Evolutionary conservation across 2,329 filamentous ascomycete genomes (phyloP), one percentile per base, ranked within the genome.

Genomic region (Sphaerulina populicola): DNA sequence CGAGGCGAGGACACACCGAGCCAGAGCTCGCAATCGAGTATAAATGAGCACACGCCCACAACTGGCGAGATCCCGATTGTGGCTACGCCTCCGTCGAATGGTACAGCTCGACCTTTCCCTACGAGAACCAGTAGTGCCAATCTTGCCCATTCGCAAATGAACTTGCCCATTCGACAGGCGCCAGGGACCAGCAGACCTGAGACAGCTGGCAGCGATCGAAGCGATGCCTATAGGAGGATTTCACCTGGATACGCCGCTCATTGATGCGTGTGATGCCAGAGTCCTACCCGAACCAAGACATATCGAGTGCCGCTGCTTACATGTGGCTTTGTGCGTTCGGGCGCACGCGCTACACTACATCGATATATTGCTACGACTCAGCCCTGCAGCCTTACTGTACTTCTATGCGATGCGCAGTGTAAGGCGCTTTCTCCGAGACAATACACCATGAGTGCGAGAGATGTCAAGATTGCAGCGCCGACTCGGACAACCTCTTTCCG

Each of bases 141-240:
- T 35, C 47, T 57, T 36, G 59, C 68, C 42, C 57, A 60, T 18
- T 40, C 51, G 48, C 52, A 62, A 30, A 70, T 74, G 68, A 69
- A 68, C 36, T 62, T 75, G 6, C 73, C 73, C 9, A 73, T 75
- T 39, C 64, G 73, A 51, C 72, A 72, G 38, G 71, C 71, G 49
- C 58, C 58, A 30, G 54, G 47, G 31, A 37, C 37, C 30, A 52
- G 51, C 23, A 56, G 62, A 46, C 62, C 62, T 15, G 62, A 61
- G 38, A 64, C 62, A 8, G 53, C 60, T 38, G 58, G 59, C 5
- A 62, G 59, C 35, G 62, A 65, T 40, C 55, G 60, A 21, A 57
- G 56, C 44, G 62, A 62, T 44, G 53, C 51, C 42, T 60, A 61
- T 41, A 51, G 60, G 33, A 59, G 59, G 44, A 54, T 60, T 15